These are phyloP conservation scores for Fusarium mundagurra DNA, from an alignment of 2,329 filamentous ascomycete species.

Conservation along the genomic window DNA sequence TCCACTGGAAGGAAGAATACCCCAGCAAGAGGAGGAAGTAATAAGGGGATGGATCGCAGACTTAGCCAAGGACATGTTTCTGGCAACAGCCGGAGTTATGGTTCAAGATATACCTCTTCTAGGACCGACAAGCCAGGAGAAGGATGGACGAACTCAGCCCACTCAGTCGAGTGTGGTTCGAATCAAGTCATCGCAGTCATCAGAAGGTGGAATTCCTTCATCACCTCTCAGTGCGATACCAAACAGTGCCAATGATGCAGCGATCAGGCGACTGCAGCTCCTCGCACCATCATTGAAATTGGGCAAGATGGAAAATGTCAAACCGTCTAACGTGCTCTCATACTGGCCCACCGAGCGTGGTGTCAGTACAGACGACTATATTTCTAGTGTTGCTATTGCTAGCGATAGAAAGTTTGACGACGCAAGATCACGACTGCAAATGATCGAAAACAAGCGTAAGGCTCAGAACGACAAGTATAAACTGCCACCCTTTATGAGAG, in stretches of 20 bases:
- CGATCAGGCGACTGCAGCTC: conserved; percentile 49
- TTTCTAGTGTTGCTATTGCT: conserved; percentile 51
- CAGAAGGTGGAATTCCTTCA: conserved; percentile 33
- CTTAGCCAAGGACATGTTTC: conserved; percentile 48
- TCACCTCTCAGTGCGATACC: conserved; percentile 25
- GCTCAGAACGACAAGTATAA: conserved; percentile 49
- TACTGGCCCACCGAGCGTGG: conserved; percentile 54
- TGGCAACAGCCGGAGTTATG: conserved; percentile 49
- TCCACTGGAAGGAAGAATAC: conserved; percentile 35
- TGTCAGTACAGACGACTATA: conserved; percentile 47
- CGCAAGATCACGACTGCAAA: conserved; percentile 47
- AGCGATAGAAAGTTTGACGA: conserved; percentile 49
- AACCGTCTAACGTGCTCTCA: conserved; percentile 46
- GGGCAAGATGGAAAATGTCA: conserved; percentile 40
- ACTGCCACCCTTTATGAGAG: conserved; percentile 42
- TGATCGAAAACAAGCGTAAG: conserved; percentile 47
- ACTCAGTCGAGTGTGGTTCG: conserved; percentile 23
- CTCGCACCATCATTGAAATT: conserved; percentile 46
- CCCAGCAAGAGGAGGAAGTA: conserved; percentile 37
- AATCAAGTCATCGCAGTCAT: conserved; percentile 42
- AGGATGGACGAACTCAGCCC: conserved; percentile 12
- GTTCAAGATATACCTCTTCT: conserved; percentile 48
- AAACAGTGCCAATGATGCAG: conserved; percentile 38
- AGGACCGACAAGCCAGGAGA: conserved; percentile 28
- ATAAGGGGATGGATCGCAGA: conserved; percentile 46